Evolutionary conservation across 1,284 basidiomycete genomes (phyloP).

Genomic region (Bondarzewia mesenterica): DNA sequence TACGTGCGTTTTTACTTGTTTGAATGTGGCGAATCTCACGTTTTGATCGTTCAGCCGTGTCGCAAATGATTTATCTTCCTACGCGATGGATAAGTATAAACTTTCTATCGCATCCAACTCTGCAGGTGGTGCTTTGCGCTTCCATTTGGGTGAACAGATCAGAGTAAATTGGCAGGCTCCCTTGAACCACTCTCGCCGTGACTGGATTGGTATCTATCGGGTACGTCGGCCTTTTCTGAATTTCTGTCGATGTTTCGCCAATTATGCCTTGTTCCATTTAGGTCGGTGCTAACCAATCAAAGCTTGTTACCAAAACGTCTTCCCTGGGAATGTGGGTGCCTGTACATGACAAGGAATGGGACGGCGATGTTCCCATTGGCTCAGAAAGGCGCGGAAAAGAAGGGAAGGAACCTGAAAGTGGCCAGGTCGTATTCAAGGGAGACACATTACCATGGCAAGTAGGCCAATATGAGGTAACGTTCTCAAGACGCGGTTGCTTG

Average conservation of each 20-base stretch:
- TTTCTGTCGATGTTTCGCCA: background rate
- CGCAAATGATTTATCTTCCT: conserved; percentile 71
- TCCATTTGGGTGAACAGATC: conserved; percentile 90
- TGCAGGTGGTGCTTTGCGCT: conserved; percentile 45
- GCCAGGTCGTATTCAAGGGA: conserved; percentile 70
- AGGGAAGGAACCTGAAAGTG: conserved; percentile 42
- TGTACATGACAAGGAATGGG: conserved; percentile 88
- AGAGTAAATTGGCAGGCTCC: conserved; percentile 85
- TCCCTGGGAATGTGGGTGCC: conserved; percentile 91
- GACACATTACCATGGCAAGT: conserved; percentile 80
- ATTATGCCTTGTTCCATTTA: conserved; percentile 22
- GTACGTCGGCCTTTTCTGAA: conserved; percentile 27
- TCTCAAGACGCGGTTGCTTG: conserved; percentile 19
- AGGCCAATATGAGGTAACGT: conserved; percentile 87
- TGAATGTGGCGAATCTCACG: too few relatives aligned
- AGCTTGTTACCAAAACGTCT: conserved; percentile 78
- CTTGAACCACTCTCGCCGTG: conserved; percentile 80
- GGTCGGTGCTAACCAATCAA: conserved; percentile 83
- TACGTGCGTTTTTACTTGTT: conserved; percentile 63
- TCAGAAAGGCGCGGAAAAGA: conserved; percentile 25
- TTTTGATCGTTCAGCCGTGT: conserved; percentile 52
- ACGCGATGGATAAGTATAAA: conserved; percentile 75
- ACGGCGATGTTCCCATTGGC: conserved; percentile 74
- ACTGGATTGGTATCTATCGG: conserved; percentile 95
- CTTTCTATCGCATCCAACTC: conserved; percentile 52